Evolutionary conservation across 139 green algal genomes (phyloP), one percentile per base, ranked within the genome.

Genomic region (Volvox reticuliferus): DNA sequence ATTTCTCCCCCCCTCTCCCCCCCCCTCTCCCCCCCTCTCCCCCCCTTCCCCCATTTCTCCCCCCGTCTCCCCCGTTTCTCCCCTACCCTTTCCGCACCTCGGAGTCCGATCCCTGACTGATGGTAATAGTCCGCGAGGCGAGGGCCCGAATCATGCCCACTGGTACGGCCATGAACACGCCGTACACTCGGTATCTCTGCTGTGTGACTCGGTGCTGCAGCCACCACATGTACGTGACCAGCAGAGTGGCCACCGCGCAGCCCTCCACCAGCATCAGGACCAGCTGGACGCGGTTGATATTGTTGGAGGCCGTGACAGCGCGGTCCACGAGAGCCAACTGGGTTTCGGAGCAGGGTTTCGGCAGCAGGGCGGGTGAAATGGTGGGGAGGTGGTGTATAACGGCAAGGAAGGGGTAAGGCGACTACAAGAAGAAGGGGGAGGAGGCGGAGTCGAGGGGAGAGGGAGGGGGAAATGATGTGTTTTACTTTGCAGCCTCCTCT

Each of bases 61-160:
- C 22, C 71, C 71, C 71, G 1, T 6, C 71, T 2, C 21, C 32
- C 21, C 71, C 71, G 5, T 30, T 30, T 30, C 32, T 6, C 71
- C 28, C 6, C 2, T 3, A 2, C 71, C 71, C 1, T 21, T n/a
- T 36, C 71, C 21, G 26, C 21, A 88, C 82, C 63, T 89, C 83
- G 24, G 30, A 65, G 36, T 89, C 83, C 1, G 22, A 50, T 17
- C 83, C 83, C 83, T 89, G 83, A 37, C 83, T 89, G 71, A 89
- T 89, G 28, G 73, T 75, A 73, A 89, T 89, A 37, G 85, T 89
- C 5, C 67, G 35, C 9, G 14, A 33, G 28, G 85, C 85, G 71
- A 89, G 71, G 44, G 85, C 85, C 14, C 85, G 85, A 69, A 89
- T 89, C 85, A 89, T 89, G 71, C 85, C 85, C 85, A 89, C 71